A percentile compares a stretch with the other conserved stretches of the same genome.
phyloP scores from a whole-genome alignment of 148 eudicot genomes.

The Cornus kousa region DNA sequence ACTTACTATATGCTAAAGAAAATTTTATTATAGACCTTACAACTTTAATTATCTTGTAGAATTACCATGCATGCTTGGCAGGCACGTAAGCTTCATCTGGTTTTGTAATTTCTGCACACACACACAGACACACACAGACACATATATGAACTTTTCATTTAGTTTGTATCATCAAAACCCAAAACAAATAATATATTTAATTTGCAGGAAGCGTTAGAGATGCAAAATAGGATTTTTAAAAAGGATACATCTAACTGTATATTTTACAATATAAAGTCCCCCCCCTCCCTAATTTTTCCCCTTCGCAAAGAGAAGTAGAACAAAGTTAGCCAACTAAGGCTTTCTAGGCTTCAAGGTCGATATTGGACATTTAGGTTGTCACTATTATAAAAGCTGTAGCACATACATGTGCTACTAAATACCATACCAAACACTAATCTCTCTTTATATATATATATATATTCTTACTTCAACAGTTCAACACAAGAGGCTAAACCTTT shows the following conservation, averaged over 20 bases:
- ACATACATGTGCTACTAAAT: neutral
- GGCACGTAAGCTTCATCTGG: no score
- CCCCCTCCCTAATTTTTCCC: neutral
- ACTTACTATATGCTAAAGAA: no score
- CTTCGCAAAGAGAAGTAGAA: neutral
- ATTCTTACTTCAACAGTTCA: conserved; percentile 17
- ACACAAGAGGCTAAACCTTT: conserved; percentile 54
- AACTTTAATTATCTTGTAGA: no score
- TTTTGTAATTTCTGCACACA: no score
- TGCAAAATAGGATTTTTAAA: neutral
- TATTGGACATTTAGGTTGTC: neutral
- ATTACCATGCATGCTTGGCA: no score
- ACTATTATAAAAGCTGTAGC: neutral
- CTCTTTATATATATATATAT: no score
- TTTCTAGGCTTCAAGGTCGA: neutral
- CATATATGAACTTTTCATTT: no score
- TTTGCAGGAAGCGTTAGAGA: neutral
- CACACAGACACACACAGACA: no score
- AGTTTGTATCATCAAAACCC: no score
- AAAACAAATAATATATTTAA: no score
- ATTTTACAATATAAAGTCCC: neutral
- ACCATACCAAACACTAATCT: neutral
- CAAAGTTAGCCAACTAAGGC: neutral
- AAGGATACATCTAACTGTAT: neutral
- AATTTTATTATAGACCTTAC: no score